phyloP scores from a whole-genome alignment of 768 basidiomycete species.

The Psilocybe cyanescens region DNA sequence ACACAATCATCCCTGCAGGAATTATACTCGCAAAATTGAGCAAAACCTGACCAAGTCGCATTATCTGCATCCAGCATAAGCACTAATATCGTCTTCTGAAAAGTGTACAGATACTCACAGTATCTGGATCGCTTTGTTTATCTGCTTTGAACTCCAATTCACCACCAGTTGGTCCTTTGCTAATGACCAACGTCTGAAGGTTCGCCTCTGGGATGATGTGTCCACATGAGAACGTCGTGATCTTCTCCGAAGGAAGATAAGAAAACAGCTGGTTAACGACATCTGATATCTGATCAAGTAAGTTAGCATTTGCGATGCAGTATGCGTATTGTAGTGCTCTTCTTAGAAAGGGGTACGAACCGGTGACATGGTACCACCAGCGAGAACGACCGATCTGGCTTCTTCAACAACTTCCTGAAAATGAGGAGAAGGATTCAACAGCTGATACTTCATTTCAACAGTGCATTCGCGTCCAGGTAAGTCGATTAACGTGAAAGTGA shows the following conservation, averaged over 20 bases:
- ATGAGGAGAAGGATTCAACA: slow-evolving; percentile 87
- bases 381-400: slow-evolving; percentile 85
- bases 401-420: slow-evolving; percentile 84
- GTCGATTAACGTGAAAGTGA: slow-evolving; percentile 58
- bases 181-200: slow-evolving; percentile 74
- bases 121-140: slow-evolving; percentile 64
- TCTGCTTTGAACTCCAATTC: slow-evolving; percentile 84
- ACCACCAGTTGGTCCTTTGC: slow-evolving; percentile 73
- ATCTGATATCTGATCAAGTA: slow-evolving; percentile 73
- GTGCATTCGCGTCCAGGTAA: slow-evolving; percentile 37
- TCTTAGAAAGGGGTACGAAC: slow-evolving; percentile 42
- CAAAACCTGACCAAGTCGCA: slow-evolving; percentile 83
- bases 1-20: slow-evolving; percentile 90
- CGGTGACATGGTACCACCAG: slow-evolving; percentile 99
- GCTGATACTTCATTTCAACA: slow-evolving; percentile 85
- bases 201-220: slow-evolving; percentile 88
- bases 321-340: not conserved
- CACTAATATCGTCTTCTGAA: not conserved
- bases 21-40: slow-evolving; percentile 79
- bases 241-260: slow-evolving; percentile 55
- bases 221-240: slow-evolving; percentile 88
- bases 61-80: slow-evolving; percentile 48
- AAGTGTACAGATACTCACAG: slow-evolving; percentile 47
- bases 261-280: slow-evolving; percentile 82
- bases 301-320: not conserved